A percentile compares a stretch with the other conserved stretches of the same genome.
Evolutionary conservation across 192 early-diverging fungal genomes (phyloP).

Genomic region (Coemansia sp.): DNA sequence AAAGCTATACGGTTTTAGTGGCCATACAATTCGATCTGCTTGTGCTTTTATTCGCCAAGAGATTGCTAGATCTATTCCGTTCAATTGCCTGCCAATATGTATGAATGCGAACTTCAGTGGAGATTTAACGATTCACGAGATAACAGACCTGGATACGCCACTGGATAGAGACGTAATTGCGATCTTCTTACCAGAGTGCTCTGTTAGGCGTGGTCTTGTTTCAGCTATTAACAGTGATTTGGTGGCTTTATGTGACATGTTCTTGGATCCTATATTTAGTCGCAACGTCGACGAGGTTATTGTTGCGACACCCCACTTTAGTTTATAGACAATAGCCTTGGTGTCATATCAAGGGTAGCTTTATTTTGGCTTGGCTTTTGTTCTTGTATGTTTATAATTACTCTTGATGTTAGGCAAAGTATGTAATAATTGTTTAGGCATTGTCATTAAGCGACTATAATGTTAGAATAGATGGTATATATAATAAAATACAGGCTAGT

Average conservation of each 20-base stretch:
- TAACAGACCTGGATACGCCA: background rate
- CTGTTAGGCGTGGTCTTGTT: background rate
- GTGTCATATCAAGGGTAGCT: too few species aligned
- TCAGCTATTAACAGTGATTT: background rate
- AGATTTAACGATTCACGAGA: background rate
- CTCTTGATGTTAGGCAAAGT: too few species aligned
- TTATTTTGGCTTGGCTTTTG: too few species aligned
- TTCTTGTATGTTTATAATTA: too few species aligned
- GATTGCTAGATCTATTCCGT: background rate
- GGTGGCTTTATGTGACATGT: background rate
- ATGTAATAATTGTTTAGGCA: too few species aligned
- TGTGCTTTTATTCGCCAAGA: background rate
- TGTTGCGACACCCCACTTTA: too few species aligned
- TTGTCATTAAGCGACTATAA: too few species aligned
- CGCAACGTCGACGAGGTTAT: background rate
- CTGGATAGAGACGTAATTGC: background rate
- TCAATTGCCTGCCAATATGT: background rate
- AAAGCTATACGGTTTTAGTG: background rate
- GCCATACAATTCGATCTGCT: background rate
- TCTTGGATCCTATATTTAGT: background rate
- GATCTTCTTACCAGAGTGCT: background rate
- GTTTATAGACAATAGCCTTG: too few species aligned
- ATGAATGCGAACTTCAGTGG: background rate
- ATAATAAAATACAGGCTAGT: too few species aligned
- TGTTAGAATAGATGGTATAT: too few species aligned